These are phyloP conservation scores for Bipolaris bicolor DNA, from an alignment of 2,329 filamentous ascomycete genomes.

Conservation along the genomic window DNA sequence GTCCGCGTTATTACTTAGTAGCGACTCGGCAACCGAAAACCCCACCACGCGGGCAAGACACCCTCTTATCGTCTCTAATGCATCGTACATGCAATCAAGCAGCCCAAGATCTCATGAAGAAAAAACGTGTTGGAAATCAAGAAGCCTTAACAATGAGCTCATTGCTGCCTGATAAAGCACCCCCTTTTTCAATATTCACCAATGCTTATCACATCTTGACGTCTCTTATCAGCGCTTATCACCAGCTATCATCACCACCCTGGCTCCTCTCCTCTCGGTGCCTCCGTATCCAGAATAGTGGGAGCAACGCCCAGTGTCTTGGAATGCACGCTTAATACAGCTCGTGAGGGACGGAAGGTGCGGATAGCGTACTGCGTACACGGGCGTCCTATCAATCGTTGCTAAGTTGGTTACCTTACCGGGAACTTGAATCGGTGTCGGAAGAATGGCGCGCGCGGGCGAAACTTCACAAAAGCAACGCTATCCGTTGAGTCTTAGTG, in stretches of 20 bases:
- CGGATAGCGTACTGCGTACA: not conserved
- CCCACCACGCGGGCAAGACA: too few relatives aligned
- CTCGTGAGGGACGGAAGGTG: slow-evolving; percentile 8
- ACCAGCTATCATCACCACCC: slow-evolving; percentile 5
- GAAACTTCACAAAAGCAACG: slow-evolving; percentile 1
- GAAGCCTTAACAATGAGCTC: not conserved
- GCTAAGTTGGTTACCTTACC: not conserved
- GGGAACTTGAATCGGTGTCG: not conserved
- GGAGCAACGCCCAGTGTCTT: not conserved
- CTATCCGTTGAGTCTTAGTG: not conserved
- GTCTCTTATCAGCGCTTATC: slow-evolving; percentile 18
- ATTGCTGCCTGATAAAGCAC: not conserved
- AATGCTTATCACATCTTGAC: slow-evolving; percentile 14
- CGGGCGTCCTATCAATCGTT: slow-evolving; percentile 8
- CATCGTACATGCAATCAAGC: too few relatives aligned
- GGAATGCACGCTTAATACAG: not conserved
- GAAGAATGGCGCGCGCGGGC: not conserved
- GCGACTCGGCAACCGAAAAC: not conserved
- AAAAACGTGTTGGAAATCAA: not conserved
- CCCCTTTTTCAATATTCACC: not conserved
- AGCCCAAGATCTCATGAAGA: too few relatives aligned
- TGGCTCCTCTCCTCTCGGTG: slow-evolving; percentile 7
- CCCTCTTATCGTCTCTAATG: too few relatives aligned
- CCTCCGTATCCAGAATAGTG: not conserved
- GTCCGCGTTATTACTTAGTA: not conserved